Conservation (phyloP, 257 asterid species). For the Ligustrum vulgare region DNA sequence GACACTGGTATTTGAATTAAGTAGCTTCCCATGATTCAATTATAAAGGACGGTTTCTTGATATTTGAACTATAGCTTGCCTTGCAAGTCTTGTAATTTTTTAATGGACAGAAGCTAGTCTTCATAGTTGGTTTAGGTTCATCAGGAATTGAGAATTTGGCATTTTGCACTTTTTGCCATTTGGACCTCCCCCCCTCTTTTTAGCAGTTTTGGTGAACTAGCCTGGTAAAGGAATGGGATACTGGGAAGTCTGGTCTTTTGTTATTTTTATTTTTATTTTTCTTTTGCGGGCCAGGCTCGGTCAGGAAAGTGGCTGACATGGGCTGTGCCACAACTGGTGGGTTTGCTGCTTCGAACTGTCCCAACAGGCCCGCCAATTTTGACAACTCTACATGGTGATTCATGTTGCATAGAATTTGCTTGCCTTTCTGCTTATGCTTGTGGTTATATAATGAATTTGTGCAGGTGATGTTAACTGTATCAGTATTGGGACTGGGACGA, state of each 20-base stretch:
- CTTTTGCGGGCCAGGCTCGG: background rate
- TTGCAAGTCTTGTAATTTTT: too few species aligned
- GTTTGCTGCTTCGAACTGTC: too few species aligned
- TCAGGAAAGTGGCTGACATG: background rate
- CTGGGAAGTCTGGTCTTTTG: background rate
- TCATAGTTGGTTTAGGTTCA: background rate
- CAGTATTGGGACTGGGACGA: constrained; percentile 87
- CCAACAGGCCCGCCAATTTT: background rate
- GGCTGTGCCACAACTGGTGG: background rate
- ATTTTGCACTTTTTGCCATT: background rate
- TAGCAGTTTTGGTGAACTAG: too few species aligned
- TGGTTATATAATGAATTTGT: background rate
- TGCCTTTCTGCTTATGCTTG: background rate
- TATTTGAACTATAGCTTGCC: background rate
- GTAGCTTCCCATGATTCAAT: background rate
- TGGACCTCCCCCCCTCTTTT: background rate
- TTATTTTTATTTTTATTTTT: too few species aligned
- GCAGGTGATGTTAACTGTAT: constrained; percentile 87
- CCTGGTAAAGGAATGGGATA: background rate
- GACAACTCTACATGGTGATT: background rate
- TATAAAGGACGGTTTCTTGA: background rate
- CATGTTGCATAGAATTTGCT: background rate
- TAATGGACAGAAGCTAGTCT: too few species aligned
- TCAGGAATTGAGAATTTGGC: background rate
- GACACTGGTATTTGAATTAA: background rate